Conservation (phyloP, 805 yeast genomes). For the Candida coleopterorum region DNA sequence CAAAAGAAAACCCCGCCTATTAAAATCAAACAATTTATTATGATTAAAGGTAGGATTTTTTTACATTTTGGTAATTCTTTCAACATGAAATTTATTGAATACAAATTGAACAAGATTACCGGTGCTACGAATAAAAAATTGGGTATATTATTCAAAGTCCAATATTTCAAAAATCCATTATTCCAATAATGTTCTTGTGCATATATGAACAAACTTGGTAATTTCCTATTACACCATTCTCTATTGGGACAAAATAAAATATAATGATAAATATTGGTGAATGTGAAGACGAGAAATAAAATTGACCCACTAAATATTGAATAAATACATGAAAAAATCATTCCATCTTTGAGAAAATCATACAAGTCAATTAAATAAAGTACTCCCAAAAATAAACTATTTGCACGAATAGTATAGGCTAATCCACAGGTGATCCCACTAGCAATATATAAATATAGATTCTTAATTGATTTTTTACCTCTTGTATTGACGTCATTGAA, state of each 20-base stretch:
- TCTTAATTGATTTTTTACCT: slow-evolving; percentile 17
- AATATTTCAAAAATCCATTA: slow-evolving; percentile 74
- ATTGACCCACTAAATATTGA: slow-evolving; percentile 54
- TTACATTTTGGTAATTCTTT: slow-evolving; percentile 27
- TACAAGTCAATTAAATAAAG: slow-evolving; percentile 56
- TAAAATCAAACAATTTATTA: slow-evolving; percentile 41
- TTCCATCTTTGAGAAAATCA: slow-evolving; percentile 14
- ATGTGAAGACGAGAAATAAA: slow-evolving; percentile 43
- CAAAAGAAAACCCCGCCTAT: slow-evolving; percentile 55
- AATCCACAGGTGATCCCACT: slow-evolving; percentile 54
- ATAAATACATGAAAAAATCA: slow-evolving; percentile 15
- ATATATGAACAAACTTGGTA: slow-evolving; percentile 62
- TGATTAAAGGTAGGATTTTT: slow-evolving; percentile 33
- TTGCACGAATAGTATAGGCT: slow-evolving; percentile 67
- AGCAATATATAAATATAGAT: slow-evolving; percentile 27
- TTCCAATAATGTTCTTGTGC: slow-evolving; percentile 85
- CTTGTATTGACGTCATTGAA: slow-evolving; percentile 13
- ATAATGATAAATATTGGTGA: slow-evolving; percentile 52
- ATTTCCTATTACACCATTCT: slow-evolving; percentile 64
- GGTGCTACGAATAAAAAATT: slow-evolving; percentile 78
- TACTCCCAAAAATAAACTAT: slow-evolving; percentile 69
- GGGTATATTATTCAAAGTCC: slow-evolving; percentile 79
- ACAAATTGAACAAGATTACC: slow-evolving; percentile 42
- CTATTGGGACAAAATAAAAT: slow-evolving; percentile 59
- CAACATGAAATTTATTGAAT: slow-evolving; percentile 36